These are phyloP conservation scores for Nothopassalora personata DNA, from an alignment of 2,329 filamentous ascomycete species.

Conservation along the genomic window DNA sequence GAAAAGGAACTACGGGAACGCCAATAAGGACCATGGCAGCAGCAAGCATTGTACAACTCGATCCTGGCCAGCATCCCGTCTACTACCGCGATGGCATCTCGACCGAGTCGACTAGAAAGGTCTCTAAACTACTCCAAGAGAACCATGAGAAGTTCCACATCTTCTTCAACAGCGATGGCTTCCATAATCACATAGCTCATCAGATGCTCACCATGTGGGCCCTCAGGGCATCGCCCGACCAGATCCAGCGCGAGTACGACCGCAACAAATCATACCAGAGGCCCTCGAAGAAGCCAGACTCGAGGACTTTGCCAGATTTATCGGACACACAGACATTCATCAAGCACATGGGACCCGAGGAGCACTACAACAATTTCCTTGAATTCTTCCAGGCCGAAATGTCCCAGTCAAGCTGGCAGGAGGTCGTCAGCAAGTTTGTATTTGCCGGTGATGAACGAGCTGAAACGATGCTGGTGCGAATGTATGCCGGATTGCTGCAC, in stretches of 20 bases:
- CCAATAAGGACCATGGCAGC: background rate
- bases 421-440: conserved; percentile 60
- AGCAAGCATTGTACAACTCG: conserved; percentile 39
- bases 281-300: conserved; percentile 36
- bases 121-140: conserved; percentile 65
- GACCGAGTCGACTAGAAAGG: conserved; percentile 56
- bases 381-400: conserved; percentile 73
- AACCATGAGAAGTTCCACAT: conserved; percentile 73
- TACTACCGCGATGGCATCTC: conserved; percentile 45
- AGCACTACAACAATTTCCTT: conserved; percentile 68
- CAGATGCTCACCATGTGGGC: conserved; percentile 72
- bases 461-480: conserved; percentile 62
- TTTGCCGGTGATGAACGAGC: conserved; percentile 61
- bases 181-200: conserved; percentile 79
- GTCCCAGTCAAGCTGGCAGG: conserved; percentile 55
- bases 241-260: conserved; percentile 61
- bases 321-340: conserved; percentile 53
- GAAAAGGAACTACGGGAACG: background rate
- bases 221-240: conserved; percentile 58
- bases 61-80: conserved; percentile 40
- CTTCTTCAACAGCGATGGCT: conserved; percentile 70
- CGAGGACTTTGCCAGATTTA: conserved; percentile 52
- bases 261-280: conserved; percentile 64
- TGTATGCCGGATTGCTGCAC: conserved; percentile 68
- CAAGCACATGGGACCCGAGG: conserved; percentile 56